Conservation (phyloP, 371 early-diverging fungal species). For the Circinella umbellata region DNA sequence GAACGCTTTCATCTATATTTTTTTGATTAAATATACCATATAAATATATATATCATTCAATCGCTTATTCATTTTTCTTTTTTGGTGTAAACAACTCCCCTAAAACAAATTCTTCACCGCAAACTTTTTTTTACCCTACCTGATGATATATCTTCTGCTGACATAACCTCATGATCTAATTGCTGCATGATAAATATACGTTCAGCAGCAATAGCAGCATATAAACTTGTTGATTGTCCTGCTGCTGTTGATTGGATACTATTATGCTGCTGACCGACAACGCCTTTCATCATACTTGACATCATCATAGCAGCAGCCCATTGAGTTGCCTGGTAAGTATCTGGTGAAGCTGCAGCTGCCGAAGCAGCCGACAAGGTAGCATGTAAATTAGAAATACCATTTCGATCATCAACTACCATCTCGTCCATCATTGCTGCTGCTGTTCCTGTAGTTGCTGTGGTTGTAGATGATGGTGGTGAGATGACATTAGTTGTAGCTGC, state of each 20-base stretch:
- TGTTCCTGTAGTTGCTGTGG: neutral
- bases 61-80: neutral
- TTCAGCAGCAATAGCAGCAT: constrained; percentile 38
- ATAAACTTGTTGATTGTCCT: constrained; percentile 27
- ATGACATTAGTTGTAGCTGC: constrained; percentile 10
- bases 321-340: constrained; percentile 39
- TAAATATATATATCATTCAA: constrained; percentile 1
- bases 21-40: neutral
- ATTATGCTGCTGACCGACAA: constrained; percentile 1
- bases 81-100: constrained; percentile 1
- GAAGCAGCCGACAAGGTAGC: constrained; percentile 5
- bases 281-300: constrained; percentile 43
- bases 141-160: constrained; percentile 11
- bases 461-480: neutral
- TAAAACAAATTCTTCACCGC: neutral
- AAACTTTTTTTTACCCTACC: neutral
- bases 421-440: neutral
- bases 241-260: neutral
- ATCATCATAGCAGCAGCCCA: constrained; percentile 47
- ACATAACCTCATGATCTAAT: constrained; percentile 25
- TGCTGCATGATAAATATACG: constrained; percentile 44
- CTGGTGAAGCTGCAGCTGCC: constrained; percentile 14
- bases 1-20: constrained; percentile 25
- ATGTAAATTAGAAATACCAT: neutral
- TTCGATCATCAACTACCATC: neutral